These are phyloP conservation scores for Penicillium sp. DNA, from an alignment of 2,329 filamentous ascomycete species.

Conservation along the genomic window DNA sequence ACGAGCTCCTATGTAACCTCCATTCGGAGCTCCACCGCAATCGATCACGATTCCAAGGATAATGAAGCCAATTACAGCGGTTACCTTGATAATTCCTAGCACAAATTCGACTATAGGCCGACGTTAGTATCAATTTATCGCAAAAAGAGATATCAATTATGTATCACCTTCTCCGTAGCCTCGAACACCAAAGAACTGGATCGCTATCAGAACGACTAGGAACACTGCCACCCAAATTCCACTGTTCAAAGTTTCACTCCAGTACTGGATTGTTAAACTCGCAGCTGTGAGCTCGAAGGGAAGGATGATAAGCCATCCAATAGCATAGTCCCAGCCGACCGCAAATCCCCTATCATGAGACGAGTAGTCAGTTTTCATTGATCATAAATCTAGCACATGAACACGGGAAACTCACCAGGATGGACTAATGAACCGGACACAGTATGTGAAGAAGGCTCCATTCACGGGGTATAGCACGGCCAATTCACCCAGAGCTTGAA, in stretches of 20 bases:
- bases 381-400: neutral
- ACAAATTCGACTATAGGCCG: conserved; percentile 54
- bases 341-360: conserved; percentile 41
- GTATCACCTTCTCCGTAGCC: conserved; percentile 35
- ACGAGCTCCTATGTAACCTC: conserved; percentile 42
- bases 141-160: too few species aligned
- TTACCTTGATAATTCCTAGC: conserved; percentile 59
- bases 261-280: conserved; percentile 56
- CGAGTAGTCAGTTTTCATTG: neutral
- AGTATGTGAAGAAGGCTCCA: conserved; percentile 63
- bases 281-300: conserved; percentile 72
- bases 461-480: conserved; percentile 63
- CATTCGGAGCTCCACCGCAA: conserved; percentile 43
- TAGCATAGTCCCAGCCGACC: conserved; percentile 61
- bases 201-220: conserved; percentile 51
- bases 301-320: conserved; percentile 80
- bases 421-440: conserved; percentile 61
- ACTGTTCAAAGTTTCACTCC: conserved; percentile 52
- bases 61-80: conserved; percentile 63
- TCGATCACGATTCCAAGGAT: conserved; percentile 72
- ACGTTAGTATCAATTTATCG: neutral
- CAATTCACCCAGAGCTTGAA: conserved; percentile 61
- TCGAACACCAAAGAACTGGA: conserved; percentile 60
- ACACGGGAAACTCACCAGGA: conserved; percentile 44
- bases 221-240: conserved; percentile 60